phyloP scores from a whole-genome alignment of 176 grass and related monocot species.

The Miscanthus lutarioriparius region DNA sequence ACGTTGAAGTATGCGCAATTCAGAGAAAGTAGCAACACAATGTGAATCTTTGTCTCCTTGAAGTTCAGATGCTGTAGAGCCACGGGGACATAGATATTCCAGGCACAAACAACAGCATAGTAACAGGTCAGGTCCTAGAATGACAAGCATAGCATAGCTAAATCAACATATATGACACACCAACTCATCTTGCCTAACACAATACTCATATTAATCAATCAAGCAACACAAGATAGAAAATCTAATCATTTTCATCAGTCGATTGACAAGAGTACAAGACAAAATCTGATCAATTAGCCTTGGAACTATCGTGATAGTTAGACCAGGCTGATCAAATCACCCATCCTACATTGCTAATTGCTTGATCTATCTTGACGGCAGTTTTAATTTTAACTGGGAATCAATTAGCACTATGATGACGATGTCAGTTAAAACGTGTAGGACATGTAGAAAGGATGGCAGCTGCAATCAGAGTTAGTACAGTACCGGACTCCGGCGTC shows the following conservation, averaged over 20 bases:
- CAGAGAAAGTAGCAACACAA: not conserved
- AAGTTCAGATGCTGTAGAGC: not conserved
- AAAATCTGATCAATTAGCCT: not conserved
- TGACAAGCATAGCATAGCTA: not conserved
- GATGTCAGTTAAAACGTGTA: too few relatives aligned
- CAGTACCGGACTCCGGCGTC: constrained; percentile 59
- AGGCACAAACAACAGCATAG: not conserved
- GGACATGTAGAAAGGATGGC: not conserved
- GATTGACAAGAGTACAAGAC: too few relatives aligned
- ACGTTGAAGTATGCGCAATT: not conserved
- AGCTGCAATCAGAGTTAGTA: not conserved
- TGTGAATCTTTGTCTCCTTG: not conserved
- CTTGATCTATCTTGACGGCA: not conserved
- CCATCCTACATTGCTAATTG: not conserved
- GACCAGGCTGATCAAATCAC: not conserved
- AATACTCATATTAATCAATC: not conserved
- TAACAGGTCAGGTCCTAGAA: not conserved
- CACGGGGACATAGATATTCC: not conserved
- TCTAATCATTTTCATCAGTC: not conserved
- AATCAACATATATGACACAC: not conserved
- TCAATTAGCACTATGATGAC: not conserved
- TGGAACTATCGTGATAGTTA: not conserved
- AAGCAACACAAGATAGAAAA: too few relatives aligned
- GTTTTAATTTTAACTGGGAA: not conserved
- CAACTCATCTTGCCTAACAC: not conserved